These are phyloP conservation scores for Schwanniomyces vanrijiae DNA, from an alignment of 805 yeast genomes.

Conservation along the genomic window DNA sequence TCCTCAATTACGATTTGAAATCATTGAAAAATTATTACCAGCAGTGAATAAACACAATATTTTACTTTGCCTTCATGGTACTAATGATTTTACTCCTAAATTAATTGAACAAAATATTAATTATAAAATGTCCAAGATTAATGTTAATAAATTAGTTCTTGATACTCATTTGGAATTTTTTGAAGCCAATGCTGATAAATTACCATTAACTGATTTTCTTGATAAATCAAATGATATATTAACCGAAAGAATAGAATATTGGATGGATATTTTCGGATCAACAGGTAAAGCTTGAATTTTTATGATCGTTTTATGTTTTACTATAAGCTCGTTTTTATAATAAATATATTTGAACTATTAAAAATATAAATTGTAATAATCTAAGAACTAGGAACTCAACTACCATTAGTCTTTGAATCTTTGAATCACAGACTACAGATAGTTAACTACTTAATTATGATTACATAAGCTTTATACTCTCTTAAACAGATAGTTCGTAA, in stretches of 20 bases:
- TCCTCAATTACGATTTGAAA: conserved; percentile 21
- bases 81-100: conserved; percentile 27
- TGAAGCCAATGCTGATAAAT: conserved; percentile 16
- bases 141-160: conserved; percentile 29
- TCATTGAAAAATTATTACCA: conserved; percentile 22
- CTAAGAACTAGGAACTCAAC: too few species aligned
- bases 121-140: conserved; percentile 30
- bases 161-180: conserved; percentile 23
- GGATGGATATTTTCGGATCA: conserved; percentile 26
- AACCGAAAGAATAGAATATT: conserved; percentile 22
- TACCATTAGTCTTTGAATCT: too few species aligned
- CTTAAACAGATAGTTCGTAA: too few species aligned
- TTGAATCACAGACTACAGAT: too few species aligned
- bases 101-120: conserved; percentile 20
- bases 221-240: conserved; percentile 22
- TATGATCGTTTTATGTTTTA: not conserved
- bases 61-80: conserved; percentile 34
- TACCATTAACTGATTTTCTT: conserved; percentile 23
- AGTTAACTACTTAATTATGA: too few species aligned
- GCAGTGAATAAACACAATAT: conserved; percentile 14
- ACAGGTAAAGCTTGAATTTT: conserved; percentile 18
- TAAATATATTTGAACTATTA: not conserved
- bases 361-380: too few species aligned
- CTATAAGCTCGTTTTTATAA: too few species aligned
- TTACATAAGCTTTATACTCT: too few species aligned